These are phyloP conservation scores for Blastobotrys muscicola DNA, from an alignment of 805 yeast genomes.

Conservation along the genomic window DNA sequence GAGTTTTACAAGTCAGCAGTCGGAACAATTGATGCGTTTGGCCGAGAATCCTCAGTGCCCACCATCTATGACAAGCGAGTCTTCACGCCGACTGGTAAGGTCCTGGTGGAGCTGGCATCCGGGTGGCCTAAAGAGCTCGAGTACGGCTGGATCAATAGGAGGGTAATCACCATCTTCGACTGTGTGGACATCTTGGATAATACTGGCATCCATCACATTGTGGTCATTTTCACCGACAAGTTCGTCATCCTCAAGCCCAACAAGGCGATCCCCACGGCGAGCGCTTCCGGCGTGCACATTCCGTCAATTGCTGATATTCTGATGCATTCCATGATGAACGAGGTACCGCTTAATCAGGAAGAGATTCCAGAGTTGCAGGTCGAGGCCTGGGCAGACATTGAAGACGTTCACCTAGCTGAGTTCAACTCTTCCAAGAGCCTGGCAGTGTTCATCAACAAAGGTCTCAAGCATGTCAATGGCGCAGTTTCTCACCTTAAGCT, in stretches of 20 bases:
- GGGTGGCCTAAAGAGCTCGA: slow-evolving; percentile 85
- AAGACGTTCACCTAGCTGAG: slow-evolving; percentile 43
- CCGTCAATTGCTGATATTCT: slow-evolving; percentile 69
- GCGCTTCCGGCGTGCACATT: slow-evolving; percentile 27
- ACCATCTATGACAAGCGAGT: slow-evolving; percentile 53
- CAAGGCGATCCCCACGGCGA: slow-evolving; percentile 37
- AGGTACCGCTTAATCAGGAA: slow-evolving; percentile 51
- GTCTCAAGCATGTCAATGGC: slow-evolving; percentile 3
- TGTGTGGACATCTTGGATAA: slow-evolving; percentile 28
- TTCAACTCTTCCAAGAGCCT: slow-evolving; percentile 28
- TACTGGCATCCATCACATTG: slow-evolving; percentile 36
- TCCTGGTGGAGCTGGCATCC: slow-evolving; percentile 71
- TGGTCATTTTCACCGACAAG: slow-evolving; percentile 75
- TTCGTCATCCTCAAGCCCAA: slow-evolving; percentile 45
- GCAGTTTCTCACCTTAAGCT: slow-evolving; percentile 12
- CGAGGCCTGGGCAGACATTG: slow-evolving; percentile 54
- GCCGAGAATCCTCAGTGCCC: slow-evolving; percentile 35
- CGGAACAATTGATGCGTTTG: slow-evolving; percentile 74
- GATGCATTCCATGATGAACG: slow-evolving; percentile 86
- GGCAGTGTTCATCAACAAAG: slow-evolving; percentile 21
- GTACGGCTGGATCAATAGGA: slow-evolving; percentile 78
- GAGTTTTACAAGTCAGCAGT: slow-evolving; percentile 44
- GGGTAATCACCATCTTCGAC: slow-evolving; percentile 71
- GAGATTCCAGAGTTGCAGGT: slow-evolving; percentile 63
- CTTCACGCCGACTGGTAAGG: slow-evolving; percentile 86